A percentile compares a stretch with the other conserved stretches of the same genome.
phyloP scores from a whole-genome alignment of 176 grass and related monocot genomes.

The Oryza meridionalis region DNA sequence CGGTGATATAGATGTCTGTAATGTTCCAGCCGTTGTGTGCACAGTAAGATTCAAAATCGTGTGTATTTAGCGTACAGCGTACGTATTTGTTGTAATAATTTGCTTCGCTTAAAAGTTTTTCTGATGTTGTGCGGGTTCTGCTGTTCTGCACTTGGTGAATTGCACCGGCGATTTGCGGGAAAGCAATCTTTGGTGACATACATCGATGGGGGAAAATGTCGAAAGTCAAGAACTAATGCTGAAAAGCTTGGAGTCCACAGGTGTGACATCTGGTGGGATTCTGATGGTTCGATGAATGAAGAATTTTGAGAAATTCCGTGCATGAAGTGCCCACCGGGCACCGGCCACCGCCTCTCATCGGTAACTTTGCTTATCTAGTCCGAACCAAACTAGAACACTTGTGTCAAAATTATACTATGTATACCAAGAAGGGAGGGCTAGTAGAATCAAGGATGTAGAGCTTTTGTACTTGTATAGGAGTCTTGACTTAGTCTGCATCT shows the following conservation, averaged over 20 bases:
- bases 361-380: neutral
- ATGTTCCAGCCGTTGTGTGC: constrained; percentile 40
- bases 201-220: neutral
- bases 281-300: neutral
- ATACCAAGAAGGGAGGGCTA: neutral
- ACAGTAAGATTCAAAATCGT: constrained; percentile 26
- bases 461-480: neutral
- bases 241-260: neutral
- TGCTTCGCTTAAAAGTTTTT: constrained; percentile 17
- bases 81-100: constrained; percentile 61
- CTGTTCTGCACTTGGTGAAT: neutral
- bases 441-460: neutral
- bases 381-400: neutral
- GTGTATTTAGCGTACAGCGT: constrained; percentile 44
- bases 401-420: neutral
- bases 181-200: neutral
- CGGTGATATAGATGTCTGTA: constrained; percentile 29
- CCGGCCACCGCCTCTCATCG: neutral
- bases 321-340: neutral
- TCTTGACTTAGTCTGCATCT: too few relatives aligned
- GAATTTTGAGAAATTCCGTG: neutral
- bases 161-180: neutral
- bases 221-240: neutral
- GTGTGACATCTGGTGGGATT: neutral
- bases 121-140: neutral